These are phyloP conservation scores for Immersiporthe knoxdaviesiana DNA, from an alignment of 2,329 filamentous ascomycete genomes.

Conservation along the genomic window DNA sequence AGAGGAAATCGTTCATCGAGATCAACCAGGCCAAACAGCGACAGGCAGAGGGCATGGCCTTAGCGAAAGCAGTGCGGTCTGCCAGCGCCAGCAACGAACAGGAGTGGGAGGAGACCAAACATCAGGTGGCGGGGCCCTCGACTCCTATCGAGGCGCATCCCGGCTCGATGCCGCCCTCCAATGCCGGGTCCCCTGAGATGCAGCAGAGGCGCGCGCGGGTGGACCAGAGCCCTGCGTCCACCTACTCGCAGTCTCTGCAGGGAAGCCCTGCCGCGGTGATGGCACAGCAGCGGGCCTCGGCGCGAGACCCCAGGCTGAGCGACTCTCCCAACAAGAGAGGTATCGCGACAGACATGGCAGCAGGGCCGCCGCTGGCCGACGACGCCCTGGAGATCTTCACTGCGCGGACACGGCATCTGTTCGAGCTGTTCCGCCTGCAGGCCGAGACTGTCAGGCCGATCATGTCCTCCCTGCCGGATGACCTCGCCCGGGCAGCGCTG, in stretches of 20 bases:
- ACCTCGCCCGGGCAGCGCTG: conserved; percentile 72
- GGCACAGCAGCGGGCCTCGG: conserved; percentile 34
- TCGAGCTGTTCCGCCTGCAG: conserved; percentile 75
- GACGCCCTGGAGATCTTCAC: conserved; percentile 73
- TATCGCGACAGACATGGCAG: conserved; percentile 6
- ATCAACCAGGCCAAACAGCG: conserved; percentile 63
- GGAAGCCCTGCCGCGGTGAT: conserved; percentile 21
- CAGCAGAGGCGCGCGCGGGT: conserved; percentile 32
- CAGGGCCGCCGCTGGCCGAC: conserved; percentile 49
- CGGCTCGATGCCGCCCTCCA: conserved; percentile 19
- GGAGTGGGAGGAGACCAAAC: conserved; percentile 35
- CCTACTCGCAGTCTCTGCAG: conserved; percentile 34
- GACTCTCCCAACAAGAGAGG: conserved; percentile 34
- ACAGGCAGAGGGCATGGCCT: conserved; percentile 61
- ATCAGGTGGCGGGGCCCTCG: conserved; percentile 28
- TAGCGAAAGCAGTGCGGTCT: conserved; percentile 54
- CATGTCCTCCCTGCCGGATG: conserved; percentile 62
- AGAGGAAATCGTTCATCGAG: conserved; percentile 61
- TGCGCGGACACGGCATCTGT: conserved; percentile 71
- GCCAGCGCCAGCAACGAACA: conserved; percentile 39
- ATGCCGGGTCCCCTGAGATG: conserved; percentile 31
- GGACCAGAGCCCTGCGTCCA: conserved; percentile 47
- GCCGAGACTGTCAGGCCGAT: conserved; percentile 74
- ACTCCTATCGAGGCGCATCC: conserved; percentile 34
- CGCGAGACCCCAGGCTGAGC: conserved; percentile 32